phyloP scores from a whole-genome alignment of 257 asterid genomes.

The Gardenia jasminoides region DNA sequence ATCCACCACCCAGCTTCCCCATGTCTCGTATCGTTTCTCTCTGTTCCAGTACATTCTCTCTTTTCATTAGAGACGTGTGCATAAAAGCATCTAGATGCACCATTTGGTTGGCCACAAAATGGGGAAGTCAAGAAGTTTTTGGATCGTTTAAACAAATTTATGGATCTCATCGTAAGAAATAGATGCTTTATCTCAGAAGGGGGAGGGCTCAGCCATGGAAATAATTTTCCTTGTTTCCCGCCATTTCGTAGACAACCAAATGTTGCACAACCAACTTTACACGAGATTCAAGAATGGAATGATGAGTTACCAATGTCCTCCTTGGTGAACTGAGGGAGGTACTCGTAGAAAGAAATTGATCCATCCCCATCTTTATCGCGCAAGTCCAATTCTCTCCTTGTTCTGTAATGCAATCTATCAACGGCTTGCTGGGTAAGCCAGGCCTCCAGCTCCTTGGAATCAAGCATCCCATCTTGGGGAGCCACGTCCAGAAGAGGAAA shows the following conservation, averaged over 20 bases:
- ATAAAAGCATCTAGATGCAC: neutral
- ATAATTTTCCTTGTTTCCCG: neutral
- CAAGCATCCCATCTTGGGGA: constrained; percentile 33
- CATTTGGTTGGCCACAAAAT: constrained; percentile 10
- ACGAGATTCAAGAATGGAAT: neutral
- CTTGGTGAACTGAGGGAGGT: constrained; percentile 24
- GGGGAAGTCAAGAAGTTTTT: neutral
- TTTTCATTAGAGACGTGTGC: constrained; percentile 16
- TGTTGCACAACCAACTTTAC: neutral
- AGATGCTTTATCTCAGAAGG: too few species aligned
- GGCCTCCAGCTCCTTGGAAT: constrained; percentile 29
- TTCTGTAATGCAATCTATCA: constrained; percentile 26
- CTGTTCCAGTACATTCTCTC: constrained; percentile 18
- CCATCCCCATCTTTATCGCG: constrained; percentile 38
- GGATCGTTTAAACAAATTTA: too few species aligned
- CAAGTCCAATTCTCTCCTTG: constrained; percentile 20
- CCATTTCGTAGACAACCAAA: constrained; percentile 2
- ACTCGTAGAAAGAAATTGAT: constrained; percentile 35
- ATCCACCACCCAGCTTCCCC: constrained; percentile 44
- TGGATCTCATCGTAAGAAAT: too few species aligned
- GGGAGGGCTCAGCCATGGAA: neutral
- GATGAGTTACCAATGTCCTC: constrained; percentile 19
- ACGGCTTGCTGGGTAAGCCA: constrained; percentile 36
- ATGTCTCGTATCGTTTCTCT: constrained; percentile 24
- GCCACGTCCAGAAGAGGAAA: constrained; percentile 30